Evolutionary conservation across 2,329 filamentous ascomycete species (phyloP).

Genomic region (Dactylellina drechsleri): DNA sequence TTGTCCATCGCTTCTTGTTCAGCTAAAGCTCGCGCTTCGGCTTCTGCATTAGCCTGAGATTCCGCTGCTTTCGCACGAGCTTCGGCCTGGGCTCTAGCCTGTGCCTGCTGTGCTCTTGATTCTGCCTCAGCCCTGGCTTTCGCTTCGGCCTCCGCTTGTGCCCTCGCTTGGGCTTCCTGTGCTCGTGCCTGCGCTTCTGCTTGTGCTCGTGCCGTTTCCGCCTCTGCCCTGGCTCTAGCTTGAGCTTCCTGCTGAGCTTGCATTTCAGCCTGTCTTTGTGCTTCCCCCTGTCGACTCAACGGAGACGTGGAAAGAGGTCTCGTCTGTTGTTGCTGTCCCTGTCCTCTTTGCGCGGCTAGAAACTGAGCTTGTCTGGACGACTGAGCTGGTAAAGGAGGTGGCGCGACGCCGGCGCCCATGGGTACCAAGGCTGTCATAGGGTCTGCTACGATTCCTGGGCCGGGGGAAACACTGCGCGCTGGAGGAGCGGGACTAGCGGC

Average conservation of each 20-base stretch:
- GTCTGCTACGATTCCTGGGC: constrained; percentile 16
- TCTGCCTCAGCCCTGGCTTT: constrained; percentile 36
- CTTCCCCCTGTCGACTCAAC: constrained; percentile 25
- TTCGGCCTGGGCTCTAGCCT: constrained; percentile 29
- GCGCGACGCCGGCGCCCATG: constrained; percentile 15
- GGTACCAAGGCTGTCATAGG: constrained; percentile 49
- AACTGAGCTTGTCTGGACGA: constrained; percentile 47
- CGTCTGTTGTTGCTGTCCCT: not conserved
- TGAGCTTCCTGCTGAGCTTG: constrained; percentile 27
- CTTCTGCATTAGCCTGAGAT: constrained; percentile 28
- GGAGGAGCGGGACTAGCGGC: constrained; percentile 29
- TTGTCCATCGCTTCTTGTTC: constrained; percentile 27
- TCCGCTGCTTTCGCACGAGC: constrained; percentile 32
- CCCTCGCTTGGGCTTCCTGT: constrained; percentile 24
- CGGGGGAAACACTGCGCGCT: no score
- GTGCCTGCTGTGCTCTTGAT: constrained; percentile 25
- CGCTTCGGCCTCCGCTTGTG: constrained; percentile 23
- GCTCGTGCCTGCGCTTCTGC: constrained; percentile 20
- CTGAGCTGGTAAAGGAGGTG: constrained; percentile 38
- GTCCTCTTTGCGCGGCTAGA: constrained; percentile 31
- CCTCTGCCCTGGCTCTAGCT: constrained; percentile 26
- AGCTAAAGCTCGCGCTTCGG: constrained; percentile 28
- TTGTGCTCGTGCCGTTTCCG: constrained; percentile 19
- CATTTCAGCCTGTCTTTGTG: constrained; percentile 16
- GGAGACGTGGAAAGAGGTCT: constrained; percentile 26